phyloP scores from a whole-genome alignment of 2,329 filamentous ascomycete genomes.

The Elsinoe arachidis region DNA sequence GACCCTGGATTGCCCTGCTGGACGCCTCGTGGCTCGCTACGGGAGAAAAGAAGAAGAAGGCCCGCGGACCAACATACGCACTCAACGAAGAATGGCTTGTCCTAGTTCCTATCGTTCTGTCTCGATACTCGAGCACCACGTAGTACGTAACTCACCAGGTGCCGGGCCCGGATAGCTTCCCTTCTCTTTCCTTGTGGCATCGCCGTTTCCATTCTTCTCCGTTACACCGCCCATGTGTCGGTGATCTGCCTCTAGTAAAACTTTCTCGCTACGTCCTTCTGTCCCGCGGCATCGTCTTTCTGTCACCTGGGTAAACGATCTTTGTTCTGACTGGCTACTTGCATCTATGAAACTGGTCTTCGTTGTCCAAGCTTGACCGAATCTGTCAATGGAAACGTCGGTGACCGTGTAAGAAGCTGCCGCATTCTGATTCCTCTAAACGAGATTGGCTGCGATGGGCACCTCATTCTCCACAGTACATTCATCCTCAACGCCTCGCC shows the following conservation, averaged over 20 bases:
- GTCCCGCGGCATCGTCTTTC: not conserved
- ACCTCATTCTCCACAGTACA: not conserved
- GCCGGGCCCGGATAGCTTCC: not conserved
- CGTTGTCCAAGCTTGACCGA: not conserved
- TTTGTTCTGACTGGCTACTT: not conserved
- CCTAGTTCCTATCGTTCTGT: too few species aligned
- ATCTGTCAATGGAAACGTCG: slow-evolving; percentile 8
- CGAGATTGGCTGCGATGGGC: not conserved
- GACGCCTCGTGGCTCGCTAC: not conserved
- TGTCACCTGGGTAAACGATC: not conserved
- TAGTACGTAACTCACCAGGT: not conserved
- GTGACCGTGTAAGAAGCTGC: not conserved
- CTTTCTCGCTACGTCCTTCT: slow-evolving; percentile 3
- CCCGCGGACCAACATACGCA: too few species aligned
- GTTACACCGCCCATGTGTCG: slow-evolving; percentile 4
- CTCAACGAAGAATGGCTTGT: too few species aligned
- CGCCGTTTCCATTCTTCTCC: slow-evolving; percentile 8
- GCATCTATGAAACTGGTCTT: slow-evolving; percentile 6
- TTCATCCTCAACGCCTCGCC: not conserved
- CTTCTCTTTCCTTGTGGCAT: not conserved
- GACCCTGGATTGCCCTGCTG: not conserved
- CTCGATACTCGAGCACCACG: not conserved
- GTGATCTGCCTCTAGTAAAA: slow-evolving; percentile 10
- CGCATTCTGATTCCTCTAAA: not conserved
- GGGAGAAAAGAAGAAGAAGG: too few species aligned